Conservation (phyloP, 805 yeast species). For the Saturnispora gosingensis region DNA sequence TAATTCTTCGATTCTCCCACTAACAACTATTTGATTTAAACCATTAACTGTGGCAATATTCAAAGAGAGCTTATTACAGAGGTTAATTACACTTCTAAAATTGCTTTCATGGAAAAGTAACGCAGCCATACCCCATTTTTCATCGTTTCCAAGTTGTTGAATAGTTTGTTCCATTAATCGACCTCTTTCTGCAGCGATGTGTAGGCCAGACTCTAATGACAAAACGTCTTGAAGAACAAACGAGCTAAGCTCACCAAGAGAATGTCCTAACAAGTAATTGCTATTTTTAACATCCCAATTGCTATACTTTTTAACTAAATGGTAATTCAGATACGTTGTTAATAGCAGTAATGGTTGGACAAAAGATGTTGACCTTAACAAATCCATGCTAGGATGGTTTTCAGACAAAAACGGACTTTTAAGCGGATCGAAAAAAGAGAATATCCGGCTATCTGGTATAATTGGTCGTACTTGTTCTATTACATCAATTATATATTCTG, state of each 20-base stretch:
- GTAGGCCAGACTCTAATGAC: conserved; percentile 20
- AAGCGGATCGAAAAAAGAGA: conserved; percentile 2
- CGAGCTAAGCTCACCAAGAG: conserved; percentile 28
- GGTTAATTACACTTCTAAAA: conserved; percentile 13
- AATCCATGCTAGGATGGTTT: neutral
- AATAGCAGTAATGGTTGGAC: conserved; percentile 13
- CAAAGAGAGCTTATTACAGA: conserved; percentile 13
- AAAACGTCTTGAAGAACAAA: conserved; percentile 23
- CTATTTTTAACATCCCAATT: conserved; percentile 14
- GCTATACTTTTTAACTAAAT: conserved; percentile 11
- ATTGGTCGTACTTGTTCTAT: conserved; percentile 1
- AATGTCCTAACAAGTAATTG: conserved; percentile 27
- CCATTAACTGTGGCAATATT: conserved; percentile 27
- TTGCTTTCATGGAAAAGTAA: conserved; percentile 22
- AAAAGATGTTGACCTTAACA: conserved; percentile 8
- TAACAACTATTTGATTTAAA: conserved; percentile 28
- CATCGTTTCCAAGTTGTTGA: conserved; percentile 11
- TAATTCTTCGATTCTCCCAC: conserved; percentile 20
- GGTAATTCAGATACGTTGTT: conserved; percentile 20
- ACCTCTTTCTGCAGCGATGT: conserved; percentile 24
- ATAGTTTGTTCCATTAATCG: conserved; percentile 23
- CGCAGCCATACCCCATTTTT: conserved; percentile 30
- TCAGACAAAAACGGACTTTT: conserved; percentile 1
- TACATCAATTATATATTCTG: neutral
- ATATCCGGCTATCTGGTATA: conserved; percentile 3